Base-by-base conservation (phyloP, 441 rosid species). In the Brassica hybrid region DNA sequence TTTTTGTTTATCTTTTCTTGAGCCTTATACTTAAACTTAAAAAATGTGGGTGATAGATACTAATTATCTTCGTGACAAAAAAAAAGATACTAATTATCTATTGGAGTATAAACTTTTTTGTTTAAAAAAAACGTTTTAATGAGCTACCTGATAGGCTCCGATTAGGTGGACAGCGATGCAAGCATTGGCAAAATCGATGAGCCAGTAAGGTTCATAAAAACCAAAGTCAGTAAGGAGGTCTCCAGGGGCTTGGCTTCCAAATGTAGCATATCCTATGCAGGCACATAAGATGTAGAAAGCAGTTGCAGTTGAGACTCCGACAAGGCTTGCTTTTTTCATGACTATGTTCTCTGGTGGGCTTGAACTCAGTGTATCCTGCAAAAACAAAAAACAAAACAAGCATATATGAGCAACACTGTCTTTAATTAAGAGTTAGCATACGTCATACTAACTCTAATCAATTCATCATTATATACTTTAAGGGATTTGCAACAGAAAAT, bases 221-320 rank as follows among this genome's bases (percentile, higher is more conserved):
- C 91, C 89, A 16, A 88, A 87, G 27, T 87, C 91, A 7, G 92
- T 87, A 57, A 90, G 83, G 71, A 90, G 83, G 66, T 89, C 86
- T 8, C 87, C 90, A 4, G 91, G 89, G 14, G 93, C 85, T 2
- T 64, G 0, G 78, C 85, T 87, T 2, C 93, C 91, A 4, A 88
- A 88, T 0, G 93, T 84, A 19, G 90, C 89, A 71, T 90, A 90
- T 0, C 93, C 95, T 6, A 88, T 4, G 61, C 81, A 56, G 2
- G 88, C 91, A 71, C 96, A 89, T 19, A 82, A 65, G 18, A 84
- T n/a, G 77, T 90, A 90, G 83, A 87, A 89, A 16, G 83, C 1
- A 9, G 96, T 88, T 68, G 90, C 84, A 23, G 77, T 74, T 3
- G 86, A 74, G 12, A 84, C 56, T n/a, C 17, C 54, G 2, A 1